Percentiles rank a stretch among this genome's conserved stretches.
Evolutionary conservation across 2,329 filamentous ascomycete species (phyloP).

Genomic region (Elsinoe ampelina): DNA sequence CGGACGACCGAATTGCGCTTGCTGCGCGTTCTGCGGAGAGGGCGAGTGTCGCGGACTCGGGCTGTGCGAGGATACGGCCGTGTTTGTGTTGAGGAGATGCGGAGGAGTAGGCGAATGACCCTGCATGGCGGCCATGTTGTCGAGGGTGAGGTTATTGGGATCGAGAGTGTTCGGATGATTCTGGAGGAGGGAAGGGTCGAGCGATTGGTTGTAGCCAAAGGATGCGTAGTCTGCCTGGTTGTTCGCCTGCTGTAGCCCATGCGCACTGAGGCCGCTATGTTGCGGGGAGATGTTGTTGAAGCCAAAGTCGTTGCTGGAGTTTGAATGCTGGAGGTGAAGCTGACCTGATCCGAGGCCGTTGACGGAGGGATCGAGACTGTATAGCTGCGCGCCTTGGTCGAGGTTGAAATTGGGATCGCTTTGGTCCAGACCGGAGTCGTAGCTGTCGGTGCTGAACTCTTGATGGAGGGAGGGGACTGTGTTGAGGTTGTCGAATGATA

Average conservation of each 20-base stretch:
- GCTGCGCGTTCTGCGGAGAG: constrained; percentile 42
- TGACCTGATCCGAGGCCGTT: constrained; percentile 2
- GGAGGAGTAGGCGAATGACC: constrained; percentile 45
- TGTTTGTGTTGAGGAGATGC: constrained; percentile 46
- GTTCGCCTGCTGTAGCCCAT: constrained; percentile 3
- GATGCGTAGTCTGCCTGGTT: constrained; percentile 38
- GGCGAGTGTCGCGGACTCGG: constrained; percentile 47
- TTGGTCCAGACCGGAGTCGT: constrained; percentile 3
- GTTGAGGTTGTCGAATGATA: constrained; percentile 5
- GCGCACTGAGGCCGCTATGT: not conserved
- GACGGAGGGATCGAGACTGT: not conserved
- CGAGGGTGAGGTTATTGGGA: constrained; percentile 35
- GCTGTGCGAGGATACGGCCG: constrained; percentile 43
- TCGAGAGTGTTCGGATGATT: constrained; percentile 38
- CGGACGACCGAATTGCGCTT: constrained; percentile 47
- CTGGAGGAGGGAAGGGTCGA: constrained; percentile 52
- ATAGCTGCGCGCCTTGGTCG: constrained; percentile 3
- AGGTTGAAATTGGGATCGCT: constrained; percentile 7
- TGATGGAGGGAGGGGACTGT: not conserved
- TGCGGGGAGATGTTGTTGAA: constrained; percentile 3
- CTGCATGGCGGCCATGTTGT: constrained; percentile 43
- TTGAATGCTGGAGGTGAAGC: not conserved
- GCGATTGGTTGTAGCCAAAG: constrained; percentile 45
- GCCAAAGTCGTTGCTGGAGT: constrained; percentile 4
- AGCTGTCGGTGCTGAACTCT: constrained; percentile 6